A percentile compares a stretch with the other conserved stretches of the same genome.
Conservation (phyloP, 441 rosid species). For the Gossypium davidsonii region DNA sequence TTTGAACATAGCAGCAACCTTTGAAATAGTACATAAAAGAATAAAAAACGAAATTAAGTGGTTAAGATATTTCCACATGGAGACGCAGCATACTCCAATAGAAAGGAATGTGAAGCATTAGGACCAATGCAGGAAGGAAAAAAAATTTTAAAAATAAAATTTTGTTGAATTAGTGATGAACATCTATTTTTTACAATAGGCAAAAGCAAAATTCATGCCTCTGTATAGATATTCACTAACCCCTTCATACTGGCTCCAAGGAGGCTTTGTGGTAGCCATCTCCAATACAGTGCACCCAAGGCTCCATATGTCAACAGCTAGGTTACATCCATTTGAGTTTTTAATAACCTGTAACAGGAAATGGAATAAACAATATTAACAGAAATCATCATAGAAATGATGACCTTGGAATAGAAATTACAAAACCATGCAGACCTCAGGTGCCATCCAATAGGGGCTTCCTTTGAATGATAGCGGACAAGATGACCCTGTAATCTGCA, state of each 20-base stretch:
- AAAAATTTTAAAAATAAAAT: background rate
- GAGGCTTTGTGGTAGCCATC: constrained; percentile 65
- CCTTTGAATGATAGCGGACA: constrained; percentile 94
- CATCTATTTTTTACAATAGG: background rate
- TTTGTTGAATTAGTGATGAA: background rate
- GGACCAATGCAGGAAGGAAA: background rate
- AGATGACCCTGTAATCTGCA: constrained; percentile 89
- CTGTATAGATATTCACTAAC: constrained; percentile 34
- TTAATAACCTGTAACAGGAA: constrained; percentile 29
- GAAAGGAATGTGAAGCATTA: background rate
- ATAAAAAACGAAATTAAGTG: background rate
- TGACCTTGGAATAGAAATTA: background rate
- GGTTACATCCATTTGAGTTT: constrained; percentile 51
- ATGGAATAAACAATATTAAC: background rate
- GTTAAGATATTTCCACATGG: constrained; percentile 9
- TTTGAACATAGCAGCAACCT: constrained; percentile 92
- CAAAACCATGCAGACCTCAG: constrained; percentile 58
- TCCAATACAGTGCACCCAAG: constrained; percentile 64
- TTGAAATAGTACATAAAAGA: background rate
- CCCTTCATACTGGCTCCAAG: constrained; percentile 74
- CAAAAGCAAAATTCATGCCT: background rate
- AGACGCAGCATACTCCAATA: background rate
- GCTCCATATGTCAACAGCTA: constrained; percentile 59
- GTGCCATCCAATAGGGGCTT: constrained; percentile 99
- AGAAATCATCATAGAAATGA: constrained; percentile 16